Evolutionary conservation across 2,329 filamentous ascomycete genomes (phyloP).

Genomic region (Pseudogymnoascus sp.): DNA sequence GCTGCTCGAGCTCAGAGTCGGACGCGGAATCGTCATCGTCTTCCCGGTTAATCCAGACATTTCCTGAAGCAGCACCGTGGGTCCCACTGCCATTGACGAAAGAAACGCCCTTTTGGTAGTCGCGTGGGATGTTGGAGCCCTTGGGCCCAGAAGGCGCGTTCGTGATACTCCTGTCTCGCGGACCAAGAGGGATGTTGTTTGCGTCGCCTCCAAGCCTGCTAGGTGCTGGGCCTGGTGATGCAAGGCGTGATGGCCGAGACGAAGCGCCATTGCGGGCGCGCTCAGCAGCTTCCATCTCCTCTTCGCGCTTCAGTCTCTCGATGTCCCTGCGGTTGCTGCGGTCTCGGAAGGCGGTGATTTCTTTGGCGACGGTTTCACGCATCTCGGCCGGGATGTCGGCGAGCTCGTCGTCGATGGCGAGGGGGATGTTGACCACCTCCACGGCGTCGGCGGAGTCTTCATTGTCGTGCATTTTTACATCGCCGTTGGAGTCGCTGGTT

Average conservation of each 20-base stretch:
- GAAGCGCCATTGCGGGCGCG: constrained; percentile 61
- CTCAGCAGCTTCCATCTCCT: constrained; percentile 85
- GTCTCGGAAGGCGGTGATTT: constrained; percentile 91
- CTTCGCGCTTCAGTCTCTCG: constrained; percentile 78
- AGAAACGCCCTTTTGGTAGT: constrained; percentile 66
- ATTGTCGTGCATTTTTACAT: constrained; percentile 59
- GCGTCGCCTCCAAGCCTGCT: constrained; percentile 48
- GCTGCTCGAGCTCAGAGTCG: constrained; percentile 73
- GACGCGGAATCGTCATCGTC: constrained; percentile 83
- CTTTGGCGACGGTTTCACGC: constrained; percentile 86
- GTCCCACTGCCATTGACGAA: constrained; percentile 75
- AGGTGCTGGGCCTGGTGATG: constrained; percentile 57
- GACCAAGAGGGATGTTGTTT: constrained; percentile 71
- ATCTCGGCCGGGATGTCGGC: constrained; percentile 93
- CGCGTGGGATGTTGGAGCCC: constrained; percentile 54
- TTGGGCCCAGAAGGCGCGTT: constrained; percentile 70
- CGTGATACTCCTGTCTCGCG: constrained; percentile 55
- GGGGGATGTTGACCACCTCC: constrained; percentile 82
- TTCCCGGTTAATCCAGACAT: constrained; percentile 51
- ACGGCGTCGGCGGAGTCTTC: constrained; percentile 55
- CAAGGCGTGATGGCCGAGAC: constrained; percentile 53
- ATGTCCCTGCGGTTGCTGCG: constrained; percentile 80
- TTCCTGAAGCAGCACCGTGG: constrained; percentile 43
- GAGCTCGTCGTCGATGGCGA: constrained; percentile 83
- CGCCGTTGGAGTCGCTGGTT: constrained; percentile 53